Evolutionary conservation across 495 filamentous ascomycete genomes (phyloP), one percentile per base, ranked within the genome.

Genomic region (Aspergillus leporis): DNA sequence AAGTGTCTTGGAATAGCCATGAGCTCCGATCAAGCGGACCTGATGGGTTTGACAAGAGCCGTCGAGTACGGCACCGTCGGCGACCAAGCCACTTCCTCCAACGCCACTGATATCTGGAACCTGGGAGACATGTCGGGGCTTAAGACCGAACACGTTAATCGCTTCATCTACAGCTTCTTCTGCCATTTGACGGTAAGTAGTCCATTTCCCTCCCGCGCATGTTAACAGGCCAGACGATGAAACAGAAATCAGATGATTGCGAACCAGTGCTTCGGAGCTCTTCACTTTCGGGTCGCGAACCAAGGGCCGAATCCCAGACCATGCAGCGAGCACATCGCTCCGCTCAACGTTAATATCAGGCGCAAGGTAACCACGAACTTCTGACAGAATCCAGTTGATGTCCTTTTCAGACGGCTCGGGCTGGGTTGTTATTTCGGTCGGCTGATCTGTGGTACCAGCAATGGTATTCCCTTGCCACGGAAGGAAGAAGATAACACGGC

Each of bases 381-480:
- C 94, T 51, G 86, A 87, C 55, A 98, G 78, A 70, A 98, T 98
- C 94, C 94, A 98, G 64, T 92, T 85, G 65, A 98, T 98, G 53
- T 97, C 94, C 60, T 92, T 84, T 75, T 98, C 94, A 43, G 89
- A 87, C 8, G 94, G 91, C 31, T 96, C 75, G 0, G 94, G 94
- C 64, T 96, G 91, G n/a, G 80, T 81, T 8, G 85, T 84, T 55
- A 98, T 88, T 21, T 77, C 75, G n/a, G 90, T 89, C 6, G 93
- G 89, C 21, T 90, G 88, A 65, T 98, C 94, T 9, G 94, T 98
- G 19, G 94, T 98, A 60, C 94, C 94, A 22, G 94, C 94, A 66
- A 98, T 98, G 28, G 94, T 98, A 76, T 98, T 98, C 49, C 94
- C 94, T 75, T 98, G 93, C 94, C 94, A 98, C 18, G 94, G 94